phyloP scores from a whole-genome alignment of 768 basidiomycete species.

The Chalciporus pseudorubinellus region DNA sequence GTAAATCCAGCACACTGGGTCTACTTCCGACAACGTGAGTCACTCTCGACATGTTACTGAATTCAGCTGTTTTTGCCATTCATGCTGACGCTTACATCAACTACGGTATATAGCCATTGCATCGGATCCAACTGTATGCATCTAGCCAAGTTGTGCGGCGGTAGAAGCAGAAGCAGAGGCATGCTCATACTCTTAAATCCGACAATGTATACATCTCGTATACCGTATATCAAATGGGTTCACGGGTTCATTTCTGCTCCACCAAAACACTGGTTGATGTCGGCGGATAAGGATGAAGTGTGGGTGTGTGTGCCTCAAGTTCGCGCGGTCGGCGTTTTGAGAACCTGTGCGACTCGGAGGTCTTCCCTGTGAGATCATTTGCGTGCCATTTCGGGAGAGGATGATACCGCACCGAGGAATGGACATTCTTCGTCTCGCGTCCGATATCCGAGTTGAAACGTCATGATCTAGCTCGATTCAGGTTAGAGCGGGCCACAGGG shows the following conservation, averaged over 20 bases:
- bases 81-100: conserved; percentile 9
- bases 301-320: too few relatives aligned
- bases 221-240: neutral
- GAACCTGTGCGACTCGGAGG: too few relatives aligned
- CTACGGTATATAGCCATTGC: conserved; percentile 25
- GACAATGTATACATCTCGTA: neutral
- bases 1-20: conserved; percentile 45
- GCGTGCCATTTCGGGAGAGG: too few relatives aligned
- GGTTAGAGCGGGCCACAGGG: too few relatives aligned
- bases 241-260: neutral
- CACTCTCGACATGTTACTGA: neutral
- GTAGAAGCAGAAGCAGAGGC: conserved; percentile 1
- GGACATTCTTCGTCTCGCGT: neutral
- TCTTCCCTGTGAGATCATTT: too few relatives aligned
- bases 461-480: neutral
- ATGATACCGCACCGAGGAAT: neutral
- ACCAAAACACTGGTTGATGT: neutral
- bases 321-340: too few relatives aligned
- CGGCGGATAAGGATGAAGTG: too few relatives aligned
- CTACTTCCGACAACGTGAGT: conserved; percentile 47
- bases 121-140: conserved; percentile 32
- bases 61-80: too few relatives aligned
- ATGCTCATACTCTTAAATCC: neutral
- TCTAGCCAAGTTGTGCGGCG: conserved; percentile 11
- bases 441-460: neutral